Conservation (phyloP, 2,329 filamentous ascomycete genomes). For the Phoma sp. region DNA sequence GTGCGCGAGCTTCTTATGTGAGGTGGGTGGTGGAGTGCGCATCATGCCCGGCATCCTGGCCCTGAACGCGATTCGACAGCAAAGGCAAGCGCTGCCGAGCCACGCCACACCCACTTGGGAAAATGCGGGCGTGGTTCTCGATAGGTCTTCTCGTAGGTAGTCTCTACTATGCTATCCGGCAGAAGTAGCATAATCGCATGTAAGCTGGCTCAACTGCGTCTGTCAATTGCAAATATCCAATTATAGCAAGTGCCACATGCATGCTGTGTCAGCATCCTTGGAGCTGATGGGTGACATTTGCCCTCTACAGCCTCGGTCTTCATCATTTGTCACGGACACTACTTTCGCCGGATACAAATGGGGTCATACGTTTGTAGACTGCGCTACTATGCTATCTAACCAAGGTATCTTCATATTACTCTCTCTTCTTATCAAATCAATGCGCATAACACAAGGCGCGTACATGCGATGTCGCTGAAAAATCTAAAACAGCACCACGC, state of each 20-base stretch:
- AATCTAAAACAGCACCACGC: slow-evolving; percentile 3
- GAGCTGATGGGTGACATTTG: no score
- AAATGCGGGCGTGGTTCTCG: not conserved
- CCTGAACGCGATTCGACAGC: not conserved
- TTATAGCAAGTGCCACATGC: no score
- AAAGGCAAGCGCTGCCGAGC: slow-evolving; percentile 3
- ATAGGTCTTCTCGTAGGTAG: not conserved
- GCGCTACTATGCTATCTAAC: not conserved
- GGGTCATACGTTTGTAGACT: not conserved
- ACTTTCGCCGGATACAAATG: no score
- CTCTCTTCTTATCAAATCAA: not conserved
- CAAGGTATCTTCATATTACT: slow-evolving; percentile 10
- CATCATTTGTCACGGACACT: no score
- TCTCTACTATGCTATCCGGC: no score
- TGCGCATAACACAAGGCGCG: slow-evolving; percentile 1
- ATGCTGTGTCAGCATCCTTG: no score
- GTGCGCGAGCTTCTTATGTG: not conserved
- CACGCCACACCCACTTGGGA: not conserved
- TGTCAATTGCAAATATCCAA: no score
- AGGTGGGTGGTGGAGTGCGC: not conserved
- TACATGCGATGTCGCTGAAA: slow-evolving; percentile 11
- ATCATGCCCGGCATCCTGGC: not conserved
- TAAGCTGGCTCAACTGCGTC: no score
- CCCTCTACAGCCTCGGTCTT: no score
- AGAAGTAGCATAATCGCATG: no score